Base-by-base conservation (phyloP, 1,284 basidiomycete genomes). In the Cryptococcus sp. region DNA sequence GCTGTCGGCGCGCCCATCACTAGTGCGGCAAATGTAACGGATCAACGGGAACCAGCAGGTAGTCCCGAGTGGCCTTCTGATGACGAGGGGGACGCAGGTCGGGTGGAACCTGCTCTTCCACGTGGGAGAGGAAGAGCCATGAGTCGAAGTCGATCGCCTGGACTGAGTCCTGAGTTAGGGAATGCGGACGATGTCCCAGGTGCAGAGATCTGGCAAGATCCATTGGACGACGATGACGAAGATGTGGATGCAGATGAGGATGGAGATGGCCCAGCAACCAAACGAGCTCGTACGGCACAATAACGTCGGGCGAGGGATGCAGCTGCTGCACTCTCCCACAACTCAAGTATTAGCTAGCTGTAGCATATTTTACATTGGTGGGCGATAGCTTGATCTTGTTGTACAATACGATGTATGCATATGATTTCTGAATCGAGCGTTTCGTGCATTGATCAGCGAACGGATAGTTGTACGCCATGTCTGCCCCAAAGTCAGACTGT, bases 1-100 rank as follows among this genome's bases (percentile, higher is more conserved):
- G 55, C 52, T 3, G 57, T 54, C 15, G 55, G 55, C 15, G 48
- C 52, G 26, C 51, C 44, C 20, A 50, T 46, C 26, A 26, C 48
- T 20, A 58, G 54, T 39, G 49, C 46, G 11, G 43, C 23, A 19
- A 49, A 19, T 29, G 37, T 34, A 20, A 44, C n/a, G 23, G 53
- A 52, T n/a, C 46, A 17, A 4, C 46, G 8, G 7, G 54, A 55
- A 34, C 22, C 44, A 13, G 17, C 47, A 8, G 67, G 61, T 0
- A 67, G 63, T 61, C 67, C 69, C 3, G 63, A 69, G n/a, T 69
- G 66, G 67, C 67, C 67, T 41, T 55, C 58, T 15, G 44, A 37
- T 13, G 59, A 56, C 7, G 64, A 52, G 11, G 62, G 59, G 10
- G 60, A 59, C 2, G 61, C 65, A 19, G 65, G 51, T 10, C 57